Conservation (phyloP, 805 yeast species). For the Sungouiozyma ichnusensis region DNA sequence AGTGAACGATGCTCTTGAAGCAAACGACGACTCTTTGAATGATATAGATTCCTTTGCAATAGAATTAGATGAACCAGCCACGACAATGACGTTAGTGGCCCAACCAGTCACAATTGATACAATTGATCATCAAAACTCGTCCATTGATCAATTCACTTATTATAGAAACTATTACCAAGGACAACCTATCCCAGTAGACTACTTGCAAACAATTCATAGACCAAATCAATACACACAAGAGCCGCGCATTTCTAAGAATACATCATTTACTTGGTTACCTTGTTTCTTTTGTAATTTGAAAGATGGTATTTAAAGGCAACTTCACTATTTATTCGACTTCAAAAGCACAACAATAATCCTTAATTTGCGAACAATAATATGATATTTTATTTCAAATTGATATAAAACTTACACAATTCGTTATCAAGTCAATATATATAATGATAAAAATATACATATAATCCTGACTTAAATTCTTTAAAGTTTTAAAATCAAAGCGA, state of each 20-base stretch:
- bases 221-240: background rate
- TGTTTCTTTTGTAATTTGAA: background rate
- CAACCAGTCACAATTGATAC: background rate
- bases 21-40: background rate
- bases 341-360: background rate
- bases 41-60: background rate
- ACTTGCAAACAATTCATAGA: background rate
- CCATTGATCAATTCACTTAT: background rate
- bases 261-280: background rate
- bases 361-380: background rate
- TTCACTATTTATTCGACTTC: background rate
- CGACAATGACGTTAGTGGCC: background rate
- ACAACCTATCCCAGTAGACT: background rate
- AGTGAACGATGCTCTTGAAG: background rate
- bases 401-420: background rate
- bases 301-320: too few species aligned
- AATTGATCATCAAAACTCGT: too few species aligned
- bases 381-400: constrained; percentile 2
- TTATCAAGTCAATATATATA: background rate
- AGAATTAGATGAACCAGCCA: background rate
- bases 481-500: background rate
- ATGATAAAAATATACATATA: constrained; percentile 1
- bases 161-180: background rate
- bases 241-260: background rate
- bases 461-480: background rate